Percentiles rank a stretch among this genome's conserved stretches.
phyloP scores from a whole-genome alignment of 208 protist species.

The Acanthamoeba sp. region DNA sequence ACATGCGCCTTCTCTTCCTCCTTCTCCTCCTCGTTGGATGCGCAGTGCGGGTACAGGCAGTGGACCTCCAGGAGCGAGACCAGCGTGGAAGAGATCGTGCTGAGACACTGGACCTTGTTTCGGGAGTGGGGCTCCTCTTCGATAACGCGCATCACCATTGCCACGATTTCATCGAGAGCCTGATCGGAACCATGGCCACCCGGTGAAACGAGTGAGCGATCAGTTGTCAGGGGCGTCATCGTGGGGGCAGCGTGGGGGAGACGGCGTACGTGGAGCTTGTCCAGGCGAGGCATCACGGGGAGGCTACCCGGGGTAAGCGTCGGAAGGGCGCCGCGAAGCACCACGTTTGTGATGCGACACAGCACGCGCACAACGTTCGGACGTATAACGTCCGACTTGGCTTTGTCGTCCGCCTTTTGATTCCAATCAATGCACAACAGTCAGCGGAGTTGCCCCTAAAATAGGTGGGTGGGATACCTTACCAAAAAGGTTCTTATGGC shows the following conservation, averaged over 20 bases:
- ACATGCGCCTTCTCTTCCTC: neutral
- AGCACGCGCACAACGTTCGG: neutral
- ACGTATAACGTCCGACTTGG: neutral
- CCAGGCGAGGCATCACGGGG: neutral
- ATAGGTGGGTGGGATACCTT: neutral
- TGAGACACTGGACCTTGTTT: neutral
- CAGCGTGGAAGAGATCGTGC: neutral
- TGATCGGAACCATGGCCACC: neutral
- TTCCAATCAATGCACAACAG: neutral
- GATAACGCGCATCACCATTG: neutral
- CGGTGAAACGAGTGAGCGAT: no score
- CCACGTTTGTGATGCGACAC: neutral
- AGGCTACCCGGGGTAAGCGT: neutral
- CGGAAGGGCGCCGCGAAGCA: neutral
- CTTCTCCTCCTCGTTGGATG: neutral
- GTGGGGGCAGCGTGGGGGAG: no score
- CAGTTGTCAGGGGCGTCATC: no score
- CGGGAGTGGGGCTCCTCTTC: neutral
- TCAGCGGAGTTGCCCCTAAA: no score
- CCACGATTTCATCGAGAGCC: neutral
- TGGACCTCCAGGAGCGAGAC: neutral
- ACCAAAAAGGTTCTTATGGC: slow-evolving; percentile 13
- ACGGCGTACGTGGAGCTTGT: neutral
- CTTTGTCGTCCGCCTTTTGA: neutral
- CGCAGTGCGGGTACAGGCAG: slow-evolving; percentile 8